phyloP scores from a whole-genome alignment of 2,329 filamentous ascomycete species.

The Fusarium circinatum region DNA sequence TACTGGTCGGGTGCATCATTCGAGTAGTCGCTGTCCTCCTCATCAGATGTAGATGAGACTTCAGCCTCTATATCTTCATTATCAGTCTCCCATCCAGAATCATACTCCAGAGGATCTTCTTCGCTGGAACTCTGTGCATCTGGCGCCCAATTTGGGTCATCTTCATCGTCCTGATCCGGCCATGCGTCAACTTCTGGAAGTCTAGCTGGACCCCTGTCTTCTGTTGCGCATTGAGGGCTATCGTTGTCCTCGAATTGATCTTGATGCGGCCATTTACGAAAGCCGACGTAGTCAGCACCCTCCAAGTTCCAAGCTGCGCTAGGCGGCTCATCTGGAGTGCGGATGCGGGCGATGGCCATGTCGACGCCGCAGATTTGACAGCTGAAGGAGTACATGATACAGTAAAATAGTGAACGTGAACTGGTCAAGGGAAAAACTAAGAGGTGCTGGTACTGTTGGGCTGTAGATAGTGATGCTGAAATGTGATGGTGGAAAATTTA shows the following conservation, averaged over 20 bases:
- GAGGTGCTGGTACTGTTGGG: fast-evolving
- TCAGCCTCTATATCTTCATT: fast-evolving
- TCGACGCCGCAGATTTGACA: constrained; percentile 13
- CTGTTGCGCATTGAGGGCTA: background rate
- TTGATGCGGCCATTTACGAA: background rate
- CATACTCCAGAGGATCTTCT: background rate
- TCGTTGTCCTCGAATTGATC: background rate
- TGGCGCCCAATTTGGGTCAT: background rate
- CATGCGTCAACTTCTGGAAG: background rate
- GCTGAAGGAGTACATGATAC: background rate
- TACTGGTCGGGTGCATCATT: background rate
- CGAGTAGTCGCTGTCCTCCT: no score
- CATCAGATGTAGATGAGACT: fast-evolving
- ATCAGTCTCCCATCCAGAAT: background rate
- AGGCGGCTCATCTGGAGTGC: background rate
- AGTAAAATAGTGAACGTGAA: fast-evolving
- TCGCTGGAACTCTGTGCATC: background rate
- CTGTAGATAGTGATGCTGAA: background rate
- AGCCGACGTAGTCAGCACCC: background rate
- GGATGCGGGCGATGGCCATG: constrained; percentile 8
- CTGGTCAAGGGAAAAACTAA: fast-evolving
- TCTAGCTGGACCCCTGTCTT: background rate
- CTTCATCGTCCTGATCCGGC: background rate
- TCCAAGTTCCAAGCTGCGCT: background rate
- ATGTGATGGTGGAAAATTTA: background rate